These are phyloP conservation scores for Daldinia sp. DNA, from an alignment of 2,329 filamentous ascomycete species.

Conservation along the genomic window DNA sequence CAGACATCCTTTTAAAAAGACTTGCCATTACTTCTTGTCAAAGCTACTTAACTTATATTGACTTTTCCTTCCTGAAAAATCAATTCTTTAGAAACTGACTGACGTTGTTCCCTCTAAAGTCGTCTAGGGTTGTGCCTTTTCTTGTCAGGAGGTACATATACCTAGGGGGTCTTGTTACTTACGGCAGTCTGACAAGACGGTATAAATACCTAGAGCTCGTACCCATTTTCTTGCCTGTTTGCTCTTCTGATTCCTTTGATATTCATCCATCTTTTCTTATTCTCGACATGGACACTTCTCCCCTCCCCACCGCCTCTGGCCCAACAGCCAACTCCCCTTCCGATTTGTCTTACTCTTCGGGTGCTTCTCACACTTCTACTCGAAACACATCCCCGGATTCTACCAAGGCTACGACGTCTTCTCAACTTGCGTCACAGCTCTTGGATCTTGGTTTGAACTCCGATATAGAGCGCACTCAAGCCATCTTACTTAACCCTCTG, in stretches of 20 bases:
- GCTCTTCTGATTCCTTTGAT: constrained; percentile 45
- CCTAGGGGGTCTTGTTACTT: constrained; percentile 29
- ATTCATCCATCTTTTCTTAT: constrained; percentile 28
- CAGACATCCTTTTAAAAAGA: constrained; percentile 3
- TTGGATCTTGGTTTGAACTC: constrained; percentile 41
- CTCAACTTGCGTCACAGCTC: constrained; percentile 42
- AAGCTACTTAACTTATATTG: background rate
- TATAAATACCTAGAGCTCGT: constrained; percentile 46
- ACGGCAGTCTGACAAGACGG: constrained; percentile 35
- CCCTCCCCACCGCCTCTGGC: constrained; percentile 38
- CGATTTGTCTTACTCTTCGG: constrained; percentile 49
- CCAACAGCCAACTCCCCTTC: constrained; percentile 46
- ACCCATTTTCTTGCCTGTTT: constrained; percentile 49
- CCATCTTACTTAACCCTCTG: constrained; percentile 37
- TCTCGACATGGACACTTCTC: constrained; percentile 48
- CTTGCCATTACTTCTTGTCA: background rate
- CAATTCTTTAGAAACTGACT: background rate
- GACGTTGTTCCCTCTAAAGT: constrained; percentile 13
- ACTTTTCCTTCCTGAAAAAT: constrained; percentile 6
- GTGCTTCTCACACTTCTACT: constrained; percentile 46
- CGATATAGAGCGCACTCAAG: constrained; percentile 43
- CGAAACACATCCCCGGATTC: constrained; percentile 47
- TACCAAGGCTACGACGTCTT: constrained; percentile 27
- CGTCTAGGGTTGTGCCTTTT: constrained; percentile 8
- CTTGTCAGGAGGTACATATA: constrained; percentile 16